Evolutionary conservation across 331 rosid species (phyloP).

Genomic region (Spiraea crenata): DNA sequence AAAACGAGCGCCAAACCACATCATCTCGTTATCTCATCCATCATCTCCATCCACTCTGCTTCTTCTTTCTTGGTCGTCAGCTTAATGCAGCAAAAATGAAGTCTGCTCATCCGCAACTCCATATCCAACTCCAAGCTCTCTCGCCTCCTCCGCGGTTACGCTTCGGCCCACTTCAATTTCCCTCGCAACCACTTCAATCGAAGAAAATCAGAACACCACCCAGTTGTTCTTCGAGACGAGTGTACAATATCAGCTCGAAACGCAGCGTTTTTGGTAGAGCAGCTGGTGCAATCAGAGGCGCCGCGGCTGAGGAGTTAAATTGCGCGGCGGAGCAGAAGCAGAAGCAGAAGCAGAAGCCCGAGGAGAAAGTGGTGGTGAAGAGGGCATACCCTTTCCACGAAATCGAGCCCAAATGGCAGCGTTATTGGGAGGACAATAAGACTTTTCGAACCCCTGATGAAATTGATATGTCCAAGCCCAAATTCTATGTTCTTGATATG

Average conservation of each 20-base stretch:
- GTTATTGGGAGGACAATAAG: slow-evolving; percentile 61
- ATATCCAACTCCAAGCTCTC: slow-evolving; percentile 30
- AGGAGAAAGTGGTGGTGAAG: slow-evolving; percentile 20
- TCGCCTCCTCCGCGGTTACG: slow-evolving; percentile 21
- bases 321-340: slow-evolving; percentile 31
- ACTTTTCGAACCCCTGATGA: slow-evolving; percentile 81
- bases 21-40: slow-evolving; percentile 30
- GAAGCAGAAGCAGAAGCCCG: slow-evolving; percentile 22
- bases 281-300: slow-evolving; percentile 24
- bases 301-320: slow-evolving; percentile 21
- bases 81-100: slow-evolving; percentile 40
- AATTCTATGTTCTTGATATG: slow-evolving; percentile 84
- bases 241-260: slow-evolving; percentile 22
- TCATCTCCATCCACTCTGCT: not conserved
- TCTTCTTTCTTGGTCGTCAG: slow-evolving; percentile 12
- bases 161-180: slow-evolving; percentile 16
- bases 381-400: slow-evolving; percentile 67
- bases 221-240: slow-evolving; percentile 14
- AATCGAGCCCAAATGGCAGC: slow-evolving; percentile 90
- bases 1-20: slow-evolving; percentile 25
- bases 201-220: slow-evolving; percentile 9
- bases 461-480: slow-evolving; percentile 70
- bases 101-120: slow-evolving; percentile 32
- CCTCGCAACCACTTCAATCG: slow-evolving; percentile 26
- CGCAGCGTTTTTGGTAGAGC: slow-evolving; percentile 13